A percentile compares a stretch with the other conserved stretches of the same genome.
These are phyloP conservation scores for Mycena galopus DNA, from an alignment of 768 basidiomycete genomes.

Conservation along the genomic window DNA sequence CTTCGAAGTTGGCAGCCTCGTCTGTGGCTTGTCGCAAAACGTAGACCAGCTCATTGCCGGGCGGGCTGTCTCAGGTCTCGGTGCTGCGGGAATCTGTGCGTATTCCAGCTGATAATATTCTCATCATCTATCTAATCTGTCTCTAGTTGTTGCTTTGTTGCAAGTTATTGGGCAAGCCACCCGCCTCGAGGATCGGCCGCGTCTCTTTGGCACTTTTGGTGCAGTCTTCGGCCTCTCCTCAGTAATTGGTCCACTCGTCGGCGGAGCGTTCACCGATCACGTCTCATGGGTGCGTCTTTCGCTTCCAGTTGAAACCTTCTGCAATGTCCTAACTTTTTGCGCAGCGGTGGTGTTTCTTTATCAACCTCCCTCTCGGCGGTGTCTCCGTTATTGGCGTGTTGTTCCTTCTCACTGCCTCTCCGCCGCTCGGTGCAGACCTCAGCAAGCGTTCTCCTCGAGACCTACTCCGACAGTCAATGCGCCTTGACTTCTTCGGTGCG, in stretches of 20 bases:
- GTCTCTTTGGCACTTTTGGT: conserved; percentile 29
- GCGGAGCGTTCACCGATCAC: conserved; percentile 45
- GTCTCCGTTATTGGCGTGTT: conserved; percentile 25
- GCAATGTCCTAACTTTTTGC: background rate
- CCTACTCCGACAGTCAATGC: conserved; percentile 20
- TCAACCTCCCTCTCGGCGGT: conserved; percentile 33
- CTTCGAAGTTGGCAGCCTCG: conserved; percentile 58
- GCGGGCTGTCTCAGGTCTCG: conserved; percentile 35
- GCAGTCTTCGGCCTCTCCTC: conserved; percentile 48
- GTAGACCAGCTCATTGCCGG: conserved; percentile 53
- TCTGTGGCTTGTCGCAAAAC: conserved; percentile 50
- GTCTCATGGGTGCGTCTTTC: conserved; percentile 4
- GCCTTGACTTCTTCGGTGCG: conserved; percentile 55
- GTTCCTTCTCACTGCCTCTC: conserved; percentile 26
- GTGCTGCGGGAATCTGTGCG: conserved; percentile 27
- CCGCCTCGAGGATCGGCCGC: conserved; percentile 45
- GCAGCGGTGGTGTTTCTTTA: conserved; percentile 27
- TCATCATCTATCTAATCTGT: background rate
- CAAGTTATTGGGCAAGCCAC: conserved; percentile 33
- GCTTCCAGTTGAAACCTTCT: background rate
- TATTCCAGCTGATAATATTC: background rate
- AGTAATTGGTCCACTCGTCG: conserved; percentile 44
- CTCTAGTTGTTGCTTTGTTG: conserved; percentile 19
- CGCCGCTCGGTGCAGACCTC: conserved; percentile 20
- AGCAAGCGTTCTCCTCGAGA: background rate